These are phyloP conservation scores for Pyrenochaeta sp. DNA, from an alignment of 2,329 filamentous ascomycete species.

Conservation along the genomic window DNA sequence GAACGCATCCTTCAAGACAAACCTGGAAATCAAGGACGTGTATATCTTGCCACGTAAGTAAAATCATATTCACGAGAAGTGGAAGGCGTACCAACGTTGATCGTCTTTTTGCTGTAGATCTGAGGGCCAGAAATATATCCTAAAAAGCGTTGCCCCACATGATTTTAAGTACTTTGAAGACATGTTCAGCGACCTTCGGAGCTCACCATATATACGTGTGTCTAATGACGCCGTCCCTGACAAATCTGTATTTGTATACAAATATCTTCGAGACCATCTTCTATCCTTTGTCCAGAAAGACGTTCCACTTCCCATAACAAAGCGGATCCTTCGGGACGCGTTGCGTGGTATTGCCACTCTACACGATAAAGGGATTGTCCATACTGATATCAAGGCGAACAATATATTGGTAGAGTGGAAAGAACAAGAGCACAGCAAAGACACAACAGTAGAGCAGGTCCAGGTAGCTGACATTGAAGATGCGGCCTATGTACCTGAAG, in stretches of 20 bases:
- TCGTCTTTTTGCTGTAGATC: no score
- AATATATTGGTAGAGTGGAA: constrained; percentile 56
- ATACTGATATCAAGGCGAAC: constrained; percentile 54
- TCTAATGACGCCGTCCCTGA: constrained; percentile 54
- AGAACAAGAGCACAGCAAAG: constrained; percentile 35
- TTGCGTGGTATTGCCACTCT: constrained; percentile 8
- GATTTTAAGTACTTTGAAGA: constrained; percentile 12
- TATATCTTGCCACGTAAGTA: constrained; percentile 7
- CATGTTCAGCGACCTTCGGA: constrained; percentile 19
- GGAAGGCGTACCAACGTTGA: neutral
- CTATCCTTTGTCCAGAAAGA: no score
- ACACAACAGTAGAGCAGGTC: constrained; percentile 45
- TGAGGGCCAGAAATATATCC: no score
- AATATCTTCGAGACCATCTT: no score
- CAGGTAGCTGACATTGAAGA: constrained; percentile 55
- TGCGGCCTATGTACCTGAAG: constrained; percentile 50
- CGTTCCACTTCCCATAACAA: no score
- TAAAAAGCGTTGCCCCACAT: neutral
- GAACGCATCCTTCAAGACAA: constrained; percentile 7
- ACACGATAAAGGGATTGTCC: constrained; percentile 21
- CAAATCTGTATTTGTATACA: constrained; percentile 30
- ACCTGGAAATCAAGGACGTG: constrained; percentile 4
- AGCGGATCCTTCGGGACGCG: no score
- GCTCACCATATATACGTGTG: constrained; percentile 13
- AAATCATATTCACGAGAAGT: no score